Conservation (phyloP, 2,329 filamentous ascomycete species). For the Penicillium brasilianum region DNA sequence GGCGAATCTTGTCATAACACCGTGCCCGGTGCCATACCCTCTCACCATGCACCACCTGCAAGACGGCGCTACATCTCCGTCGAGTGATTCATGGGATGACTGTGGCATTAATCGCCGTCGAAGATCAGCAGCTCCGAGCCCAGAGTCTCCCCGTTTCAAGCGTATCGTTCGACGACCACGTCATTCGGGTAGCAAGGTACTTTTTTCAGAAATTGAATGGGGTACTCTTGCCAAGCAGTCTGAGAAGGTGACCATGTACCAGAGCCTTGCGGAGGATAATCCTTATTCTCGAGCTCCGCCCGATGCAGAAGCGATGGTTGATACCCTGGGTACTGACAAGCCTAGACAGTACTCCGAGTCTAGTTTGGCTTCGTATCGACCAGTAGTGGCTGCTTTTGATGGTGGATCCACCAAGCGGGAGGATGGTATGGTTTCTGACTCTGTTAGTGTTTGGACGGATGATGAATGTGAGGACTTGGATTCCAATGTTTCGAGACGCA, state of each 20-base stretch:
- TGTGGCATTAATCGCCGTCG: not conserved
- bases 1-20: not conserved
- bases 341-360: not conserved
- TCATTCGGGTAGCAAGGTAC: not conserved
- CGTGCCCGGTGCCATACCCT: not conserved
- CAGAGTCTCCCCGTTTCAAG: not conserved
- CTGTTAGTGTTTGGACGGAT: conserved; percentile 17
- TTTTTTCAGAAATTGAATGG: not conserved
- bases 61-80: not conserved
- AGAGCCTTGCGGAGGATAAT: conserved; percentile 1
- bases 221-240: not conserved
- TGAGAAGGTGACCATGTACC: not conserved
- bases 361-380: not conserved
- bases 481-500: not conserved
- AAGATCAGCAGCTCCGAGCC: conserved; percentile 6
- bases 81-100: not conserved
- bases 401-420: not conserved
- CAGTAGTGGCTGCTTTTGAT: not conserved
- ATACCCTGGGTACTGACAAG: not conserved
- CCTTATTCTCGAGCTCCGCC: conserved; percentile 6
- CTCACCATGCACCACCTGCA: not conserved
- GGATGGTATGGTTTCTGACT: conserved; percentile 1
- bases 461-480: conserved; percentile 15
- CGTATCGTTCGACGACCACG: not conserved
- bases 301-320: conserved; percentile 5